Percentiles rank a stretch among this genome's conserved stretches.
Evolutionary conservation across 139 green algal genomes (phyloP).

Genomic region (Picochlorum sp.): DNA sequence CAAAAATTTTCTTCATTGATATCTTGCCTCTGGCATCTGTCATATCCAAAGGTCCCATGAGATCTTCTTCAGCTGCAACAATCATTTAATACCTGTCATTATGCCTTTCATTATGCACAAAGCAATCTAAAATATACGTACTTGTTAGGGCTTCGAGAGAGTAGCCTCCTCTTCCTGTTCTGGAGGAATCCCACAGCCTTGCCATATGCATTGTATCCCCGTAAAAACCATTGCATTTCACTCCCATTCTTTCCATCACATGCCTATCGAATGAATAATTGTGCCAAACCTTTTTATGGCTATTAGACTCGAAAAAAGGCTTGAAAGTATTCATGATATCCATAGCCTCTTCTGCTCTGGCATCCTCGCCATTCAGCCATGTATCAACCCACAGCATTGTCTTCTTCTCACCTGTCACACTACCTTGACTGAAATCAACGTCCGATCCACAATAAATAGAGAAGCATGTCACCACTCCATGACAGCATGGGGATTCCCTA

Average conservation of each 20-base stretch:
- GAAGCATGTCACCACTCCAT: slow-evolving; percentile 85
- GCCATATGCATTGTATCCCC: slow-evolving; percentile 99
- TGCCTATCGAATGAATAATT: slow-evolving; percentile 98
- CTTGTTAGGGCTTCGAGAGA: slow-evolving; percentile 61
- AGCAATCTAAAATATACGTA: slow-evolving; percentile 11
- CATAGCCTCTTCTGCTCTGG: slow-evolving; percentile 18
- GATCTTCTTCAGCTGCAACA: slow-evolving; percentile 18
- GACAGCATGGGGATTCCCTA: slow-evolving; percentile 76
- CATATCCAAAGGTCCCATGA: slow-evolving; percentile 25
- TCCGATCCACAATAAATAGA: slow-evolving; percentile 73
- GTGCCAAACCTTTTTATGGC: slow-evolving; percentile 90
- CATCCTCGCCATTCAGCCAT: slow-evolving; percentile 35
- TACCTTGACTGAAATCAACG: slow-evolving; percentile 50
- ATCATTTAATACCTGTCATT: background rate
- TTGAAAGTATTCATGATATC: slow-evolving; percentile 64
- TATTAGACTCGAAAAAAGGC: slow-evolving; percentile 65
- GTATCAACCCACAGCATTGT: slow-evolving; percentile 77
- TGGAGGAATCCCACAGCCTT: slow-evolving; percentile 74
- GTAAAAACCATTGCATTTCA: slow-evolving; percentile 60
- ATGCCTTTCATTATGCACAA: background rate
- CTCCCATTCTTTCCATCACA: slow-evolving; percentile 58
- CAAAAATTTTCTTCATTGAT: slow-evolving; percentile 91
- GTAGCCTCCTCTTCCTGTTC: slow-evolving; percentile 60
- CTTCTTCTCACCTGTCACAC: background rate
- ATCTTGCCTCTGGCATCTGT: slow-evolving; percentile 40